Evolutionary conservation across 495 filamentous ascomycete genomes (phyloP).

Genomic region (Cryomyces minteri): DNA sequence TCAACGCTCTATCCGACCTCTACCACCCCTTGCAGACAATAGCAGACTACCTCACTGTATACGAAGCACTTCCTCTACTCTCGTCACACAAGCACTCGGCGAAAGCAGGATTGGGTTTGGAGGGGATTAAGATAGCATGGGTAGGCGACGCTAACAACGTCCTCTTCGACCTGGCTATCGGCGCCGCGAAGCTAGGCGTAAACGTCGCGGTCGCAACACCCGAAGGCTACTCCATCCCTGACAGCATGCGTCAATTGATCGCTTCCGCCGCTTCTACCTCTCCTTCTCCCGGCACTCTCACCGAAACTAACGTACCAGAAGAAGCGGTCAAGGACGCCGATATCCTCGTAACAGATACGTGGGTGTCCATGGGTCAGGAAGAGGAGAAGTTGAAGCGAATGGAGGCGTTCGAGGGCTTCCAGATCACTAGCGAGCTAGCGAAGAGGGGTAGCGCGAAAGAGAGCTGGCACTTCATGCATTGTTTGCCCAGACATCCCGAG

Average conservation of each 20-base stretch:
- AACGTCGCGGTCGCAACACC: slow-evolving; percentile 76
- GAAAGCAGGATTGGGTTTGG: slow-evolving; percentile 40
- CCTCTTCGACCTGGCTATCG: slow-evolving; percentile 79
- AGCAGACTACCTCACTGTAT: slow-evolving; percentile 81
- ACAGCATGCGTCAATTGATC: slow-evolving; percentile 50
- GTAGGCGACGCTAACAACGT: slow-evolving; percentile 96
- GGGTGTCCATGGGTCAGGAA: slow-evolving; percentile 96
- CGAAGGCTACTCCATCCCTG: slow-evolving; percentile 57
- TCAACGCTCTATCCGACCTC: slow-evolving; percentile 79
- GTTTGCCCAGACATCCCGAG: slow-evolving; percentile 80
- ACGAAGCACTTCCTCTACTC: slow-evolving; percentile 46
- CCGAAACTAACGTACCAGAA: slow-evolving; percentile 61
- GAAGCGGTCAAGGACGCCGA: slow-evolving; percentile 81
- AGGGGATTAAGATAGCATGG: slow-evolving; percentile 84
- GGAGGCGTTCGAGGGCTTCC: slow-evolving; percentile 73
- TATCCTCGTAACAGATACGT: slow-evolving; percentile 87
- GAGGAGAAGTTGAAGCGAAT: slow-evolving; percentile 55
- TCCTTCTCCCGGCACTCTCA: slow-evolving; percentile 40
- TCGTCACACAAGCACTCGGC: slow-evolving; percentile 16
- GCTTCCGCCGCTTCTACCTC: slow-evolving; percentile 35
- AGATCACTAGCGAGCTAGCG: slow-evolving; percentile 70
- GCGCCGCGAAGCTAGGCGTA: slow-evolving; percentile 68
- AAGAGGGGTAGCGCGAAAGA: slow-evolving; percentile 71
- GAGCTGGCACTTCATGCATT: slow-evolving; percentile 97
- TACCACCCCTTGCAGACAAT: slow-evolving; percentile 87